Percentiles rank a stretch among this genome's conserved stretches.
Evolutionary conservation across 192 early-diverging fungal genomes (phyloP).

Genomic region (Umbelopsis ramanniana): DNA sequence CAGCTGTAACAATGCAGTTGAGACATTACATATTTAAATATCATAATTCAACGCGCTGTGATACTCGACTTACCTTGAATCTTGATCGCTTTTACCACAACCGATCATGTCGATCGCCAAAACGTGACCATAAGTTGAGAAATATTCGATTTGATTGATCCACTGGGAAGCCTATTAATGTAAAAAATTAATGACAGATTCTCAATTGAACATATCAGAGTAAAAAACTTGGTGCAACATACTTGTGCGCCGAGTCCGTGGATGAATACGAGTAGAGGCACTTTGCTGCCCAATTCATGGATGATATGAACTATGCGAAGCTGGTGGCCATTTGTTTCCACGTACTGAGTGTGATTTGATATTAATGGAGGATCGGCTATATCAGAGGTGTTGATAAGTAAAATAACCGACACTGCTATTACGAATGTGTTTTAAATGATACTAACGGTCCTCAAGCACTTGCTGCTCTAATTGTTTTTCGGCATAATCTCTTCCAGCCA

Average conservation of each 20-base stretch:
- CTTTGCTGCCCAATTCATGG: conserved; percentile 54
- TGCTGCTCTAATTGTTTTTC: conserved; percentile 13
- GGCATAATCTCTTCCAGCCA: conserved; percentile 7
- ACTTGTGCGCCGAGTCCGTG: conserved; percentile 66
- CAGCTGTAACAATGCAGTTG: conserved; percentile 35
- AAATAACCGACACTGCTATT: background rate
- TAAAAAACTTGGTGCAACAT: conserved; percentile 1
- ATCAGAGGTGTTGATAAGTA: background rate
- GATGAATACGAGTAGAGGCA: conserved; percentile 60
- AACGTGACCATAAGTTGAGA: conserved; percentile 54
- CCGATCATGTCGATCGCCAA: conserved; percentile 59
- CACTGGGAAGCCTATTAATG: conserved; percentile 53
- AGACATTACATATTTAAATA: background rate
- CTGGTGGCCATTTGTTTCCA: conserved; percentile 49
- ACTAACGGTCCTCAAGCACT: background rate
- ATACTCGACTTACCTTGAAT: conserved; percentile 46
- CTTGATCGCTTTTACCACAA: conserved; percentile 58
- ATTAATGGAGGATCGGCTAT: conserved; percentile 41
- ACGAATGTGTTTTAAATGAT: background rate
- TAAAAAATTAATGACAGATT: conserved; percentile 23
- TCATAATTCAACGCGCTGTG: background rate
- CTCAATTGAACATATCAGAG: background rate
- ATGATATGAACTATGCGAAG: conserved; percentile 59
- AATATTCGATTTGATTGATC: conserved; percentile 59
- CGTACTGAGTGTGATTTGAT: conserved; percentile 47